Evolutionary conservation across 2,329 filamentous ascomycete genomes (phyloP).

Genomic region (Alternaria arborescens): DNA sequence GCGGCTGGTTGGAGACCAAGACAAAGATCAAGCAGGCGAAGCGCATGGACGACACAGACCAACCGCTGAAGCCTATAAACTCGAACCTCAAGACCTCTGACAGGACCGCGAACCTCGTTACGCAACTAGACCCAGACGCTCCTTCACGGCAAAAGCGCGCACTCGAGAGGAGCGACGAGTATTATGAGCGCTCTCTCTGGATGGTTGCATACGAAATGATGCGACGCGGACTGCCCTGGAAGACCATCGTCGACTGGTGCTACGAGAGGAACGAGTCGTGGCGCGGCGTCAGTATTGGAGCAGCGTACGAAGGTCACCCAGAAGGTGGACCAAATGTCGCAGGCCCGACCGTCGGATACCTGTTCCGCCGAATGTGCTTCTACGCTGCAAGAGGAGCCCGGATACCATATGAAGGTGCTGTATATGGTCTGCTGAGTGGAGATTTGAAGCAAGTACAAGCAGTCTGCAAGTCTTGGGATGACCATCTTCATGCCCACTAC

Average conservation of each 20-base stretch:
- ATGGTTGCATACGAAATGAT: conserved; percentile 93
- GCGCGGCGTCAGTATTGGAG: conserved; percentile 84
- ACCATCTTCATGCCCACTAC: conserved; percentile 85
- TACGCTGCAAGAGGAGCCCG: conserved; percentile 73
- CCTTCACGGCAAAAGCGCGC: conserved; percentile 78
- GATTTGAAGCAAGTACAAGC: conserved; percentile 80
- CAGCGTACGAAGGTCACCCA: conserved; percentile 62
- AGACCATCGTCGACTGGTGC: conserved; percentile 85
- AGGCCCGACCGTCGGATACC: conserved; percentile 53
- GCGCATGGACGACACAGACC: conserved; percentile 65
- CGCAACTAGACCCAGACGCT: conserved; percentile 91
- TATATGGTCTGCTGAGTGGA: conserved; percentile 89
- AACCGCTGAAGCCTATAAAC: conserved; percentile 48
- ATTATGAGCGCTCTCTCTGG: conserved; percentile 91
- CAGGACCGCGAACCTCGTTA: conserved; percentile 72
- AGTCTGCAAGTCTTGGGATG: conserved; percentile 82
- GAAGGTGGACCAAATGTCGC: conserved; percentile 52
- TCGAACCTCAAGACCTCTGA: conserved; percentile 57
- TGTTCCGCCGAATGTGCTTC: conserved; percentile 83
- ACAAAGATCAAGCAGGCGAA: conserved; percentile 91
- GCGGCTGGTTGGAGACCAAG: conserved; percentile 93
- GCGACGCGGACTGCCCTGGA: conserved; percentile 78
- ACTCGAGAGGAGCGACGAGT: conserved; percentile 83
- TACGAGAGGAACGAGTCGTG: conserved; percentile 85
- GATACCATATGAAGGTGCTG: conserved; percentile 83